Percentiles rank a stretch among this genome's conserved stretches.
Conservation (phyloP, 345 rosid species). For the Sonneratia caseolaris region DNA sequence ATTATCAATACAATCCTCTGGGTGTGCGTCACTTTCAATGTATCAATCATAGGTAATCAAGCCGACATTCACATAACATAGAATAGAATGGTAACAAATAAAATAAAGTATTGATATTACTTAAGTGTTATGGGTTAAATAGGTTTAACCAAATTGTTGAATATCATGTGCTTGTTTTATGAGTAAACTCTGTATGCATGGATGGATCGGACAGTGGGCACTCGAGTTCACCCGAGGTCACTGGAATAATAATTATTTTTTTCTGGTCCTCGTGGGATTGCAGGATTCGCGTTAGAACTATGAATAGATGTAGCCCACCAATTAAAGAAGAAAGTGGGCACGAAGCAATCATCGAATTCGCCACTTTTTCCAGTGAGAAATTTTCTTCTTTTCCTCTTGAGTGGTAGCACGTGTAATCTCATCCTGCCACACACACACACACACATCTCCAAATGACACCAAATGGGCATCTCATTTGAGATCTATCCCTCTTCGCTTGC, state of each 20-base stretch:
- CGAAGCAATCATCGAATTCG: neutral
- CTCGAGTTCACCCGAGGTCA: constrained; percentile 4
- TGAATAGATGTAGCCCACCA: too few relatives aligned
- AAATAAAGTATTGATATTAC: neutral
- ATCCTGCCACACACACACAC: neutral
- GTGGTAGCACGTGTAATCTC: constrained; percentile 3
- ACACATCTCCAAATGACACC: neutral
- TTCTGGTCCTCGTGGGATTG: constrained; percentile 6
- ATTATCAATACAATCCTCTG: neutral
- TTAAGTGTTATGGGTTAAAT: neutral
- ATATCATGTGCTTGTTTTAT: neutral
- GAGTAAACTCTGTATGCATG: neutral
- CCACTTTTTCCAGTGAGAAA: constrained; percentile 3
- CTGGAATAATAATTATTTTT: constrained; percentile 4
- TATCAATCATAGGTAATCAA: too few relatives aligned
- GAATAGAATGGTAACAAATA: too few relatives aligned
- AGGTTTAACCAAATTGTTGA: too few relatives aligned
- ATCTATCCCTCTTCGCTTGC: neutral
- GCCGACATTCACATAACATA: too few relatives aligned
- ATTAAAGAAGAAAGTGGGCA: neutral
- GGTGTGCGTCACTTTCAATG: neutral
- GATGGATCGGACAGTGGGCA: neutral
- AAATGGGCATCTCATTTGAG: neutral
- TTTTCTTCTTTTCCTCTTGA: neutral
- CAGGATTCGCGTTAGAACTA: neutral